A percentile compares a stretch with the other conserved stretches of the same genome.
Evolutionary conservation across 768 basidiomycete species (phyloP).

Genomic region (Auricularia auricula-judae): DNA sequence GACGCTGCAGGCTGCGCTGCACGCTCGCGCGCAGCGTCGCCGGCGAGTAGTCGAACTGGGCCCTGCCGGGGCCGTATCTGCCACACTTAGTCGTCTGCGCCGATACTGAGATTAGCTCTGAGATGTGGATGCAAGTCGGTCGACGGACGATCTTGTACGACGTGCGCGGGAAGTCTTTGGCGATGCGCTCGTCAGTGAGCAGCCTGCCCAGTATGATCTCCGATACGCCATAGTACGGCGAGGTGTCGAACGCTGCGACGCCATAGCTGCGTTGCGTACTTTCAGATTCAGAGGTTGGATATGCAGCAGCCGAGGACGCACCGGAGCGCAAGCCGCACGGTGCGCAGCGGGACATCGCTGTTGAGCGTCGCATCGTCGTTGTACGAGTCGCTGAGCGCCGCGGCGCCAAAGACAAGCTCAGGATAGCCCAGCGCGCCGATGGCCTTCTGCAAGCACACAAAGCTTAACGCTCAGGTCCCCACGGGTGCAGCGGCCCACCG

Average conservation of each 20-base stretch:
- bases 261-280: slow-evolving; percentile 46
- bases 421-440: slow-evolving; percentile 28
- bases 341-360: slow-evolving; percentile 47
- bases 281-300: neutral
- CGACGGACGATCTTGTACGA: slow-evolving; percentile 59
- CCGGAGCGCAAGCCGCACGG: slow-evolving; percentile 68
- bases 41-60: slow-evolving; percentile 67
- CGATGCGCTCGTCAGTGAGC: slow-evolving; percentile 35
- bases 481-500: slow-evolving; percentile 21
- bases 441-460: neutral
- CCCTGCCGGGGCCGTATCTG: slow-evolving; percentile 43
- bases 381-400: slow-evolving; percentile 55
- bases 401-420: slow-evolving; percentile 60
- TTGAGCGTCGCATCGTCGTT: slow-evolving; percentile 48
- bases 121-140: neutral
- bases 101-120: neutral
- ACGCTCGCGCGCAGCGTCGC: slow-evolving; percentile 54
- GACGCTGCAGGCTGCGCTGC: slow-evolving; percentile 48
- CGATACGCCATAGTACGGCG: slow-evolving; percentile 69
- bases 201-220: slow-evolving; percentile 66
- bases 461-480: neutral
- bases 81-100: slow-evolving; percentile 79
- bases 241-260: slow-evolving; percentile 71
- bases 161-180: slow-evolving; percentile 61
- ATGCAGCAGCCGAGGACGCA: slow-evolving; percentile 21